Evolutionary conservation across 2,329 filamentous ascomycete genomes (phyloP), one percentile per base, ranked within the genome.

Genomic region (Incumbomyces lentus): DNA sequence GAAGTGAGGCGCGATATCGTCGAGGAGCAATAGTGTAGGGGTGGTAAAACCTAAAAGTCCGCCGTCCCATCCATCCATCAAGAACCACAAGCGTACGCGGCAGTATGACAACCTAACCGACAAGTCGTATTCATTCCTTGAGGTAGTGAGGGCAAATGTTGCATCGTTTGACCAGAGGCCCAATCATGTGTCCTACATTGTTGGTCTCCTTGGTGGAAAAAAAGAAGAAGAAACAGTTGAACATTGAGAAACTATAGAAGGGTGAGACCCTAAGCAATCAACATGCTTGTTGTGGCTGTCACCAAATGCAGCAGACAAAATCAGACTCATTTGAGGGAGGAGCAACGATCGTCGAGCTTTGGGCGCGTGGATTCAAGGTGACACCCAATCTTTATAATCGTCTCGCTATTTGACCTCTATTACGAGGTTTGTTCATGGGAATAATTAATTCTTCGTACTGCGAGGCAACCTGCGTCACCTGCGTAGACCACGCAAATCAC

Each of bases 341-440:
- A 1, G 76, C 70, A 29, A 80, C 86, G 59, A 83, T 74, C 38
- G 53, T 80, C 35, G 83, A 83, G 55, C 71, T 87, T 48, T 71
- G 80, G 59, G 86, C 81, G 13, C 86, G 86, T 58, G 83, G 83
- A 7, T 86, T 86, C 70, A 85, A 87, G 70, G 86, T 87, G 66
- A 86, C 86, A 81, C 85, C 84, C 68, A 79, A 84, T 64, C 85
- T 87, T 80, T 83, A 83, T 43, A 88, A 87, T 73, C 82, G 83
- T 64, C 78, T 85, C 62, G 85, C 82, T 48, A 82, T 82, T 63
- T 80, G 84, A 61, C 75, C 72, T 1, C 74, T 74, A 3, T 69
- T 64, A 52, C 61, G 73, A 58, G 72, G 69, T 40, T 84, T 69
- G 57, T 85, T 81, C 42, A 87, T 87, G 82, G n/a, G n/a, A n/a